Conservation (phyloP, 139 green algal species). For the Nannochloris sp. region DNA sequence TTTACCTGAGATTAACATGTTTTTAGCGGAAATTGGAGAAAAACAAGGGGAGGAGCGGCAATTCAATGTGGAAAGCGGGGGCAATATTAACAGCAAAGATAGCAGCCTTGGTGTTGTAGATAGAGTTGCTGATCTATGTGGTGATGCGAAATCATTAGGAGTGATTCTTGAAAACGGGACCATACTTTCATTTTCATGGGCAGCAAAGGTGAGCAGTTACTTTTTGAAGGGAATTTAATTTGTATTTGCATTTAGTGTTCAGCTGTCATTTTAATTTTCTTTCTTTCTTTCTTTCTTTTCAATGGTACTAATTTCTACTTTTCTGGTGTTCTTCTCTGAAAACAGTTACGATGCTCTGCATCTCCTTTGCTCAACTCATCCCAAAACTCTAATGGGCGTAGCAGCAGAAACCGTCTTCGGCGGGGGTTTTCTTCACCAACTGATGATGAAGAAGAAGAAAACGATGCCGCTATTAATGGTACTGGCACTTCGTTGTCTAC, state of each 20-base stretch:
- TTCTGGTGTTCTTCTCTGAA: background rate
- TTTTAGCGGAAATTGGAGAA: background rate
- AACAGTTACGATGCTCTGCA: background rate
- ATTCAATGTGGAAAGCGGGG: background rate
- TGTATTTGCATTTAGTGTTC: background rate
- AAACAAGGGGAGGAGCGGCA: no score
- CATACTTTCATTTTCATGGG: conserved; percentile 50
- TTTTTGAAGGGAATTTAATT: background rate
- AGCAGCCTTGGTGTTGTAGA: background rate
- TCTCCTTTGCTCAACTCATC: background rate
- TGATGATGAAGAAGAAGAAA: background rate
- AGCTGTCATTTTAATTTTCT: background rate
- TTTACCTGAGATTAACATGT: background rate
- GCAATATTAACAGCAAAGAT: background rate
- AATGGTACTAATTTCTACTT: no score
- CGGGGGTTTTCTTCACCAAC: no score
- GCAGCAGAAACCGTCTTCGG: background rate
- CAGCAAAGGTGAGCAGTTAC: conserved; percentile 41
- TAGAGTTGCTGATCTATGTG: conserved; percentile 19
- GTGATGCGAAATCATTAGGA: conserved; percentile 31
- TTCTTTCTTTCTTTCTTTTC: background rate
- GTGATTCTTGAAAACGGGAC: conserved; percentile 49
- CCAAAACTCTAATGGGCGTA: background rate
- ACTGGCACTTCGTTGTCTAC: background rate
- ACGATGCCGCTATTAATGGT: background rate